Base-by-base conservation (phyloP, 495 filamentous ascomycete species). In the Bacidia gigantensis region DNA sequence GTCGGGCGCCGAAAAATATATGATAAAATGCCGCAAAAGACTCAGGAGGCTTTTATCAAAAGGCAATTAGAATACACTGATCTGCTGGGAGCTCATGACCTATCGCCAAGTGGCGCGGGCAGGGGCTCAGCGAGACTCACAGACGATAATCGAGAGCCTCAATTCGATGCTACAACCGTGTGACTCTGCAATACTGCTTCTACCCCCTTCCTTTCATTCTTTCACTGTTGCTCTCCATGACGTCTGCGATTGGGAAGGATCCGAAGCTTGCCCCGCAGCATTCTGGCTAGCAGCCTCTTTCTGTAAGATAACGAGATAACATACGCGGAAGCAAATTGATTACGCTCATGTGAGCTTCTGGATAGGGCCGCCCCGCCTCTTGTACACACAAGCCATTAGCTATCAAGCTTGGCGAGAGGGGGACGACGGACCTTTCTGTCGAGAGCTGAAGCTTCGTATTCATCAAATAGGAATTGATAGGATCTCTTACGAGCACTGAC, bases 401-500 rank as follows among this genome's bases (percentile, higher is more conserved):
- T 35, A 35, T 35, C 7, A 14, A 35, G 29, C 29, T 35, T 35
- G 29, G 29, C 29, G 29, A 14, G 29, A 35, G 14, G 5, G 29
- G 7, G 5, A 35, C 14, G 29, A 35, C 14, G 7, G 5, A 35
- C 29, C 14, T 35, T 35, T 35, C 7, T 5, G 29, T 35, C 7
- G 29, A 35, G 29, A 35, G 29, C 14, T 5, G 29, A 14, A 35
- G 29, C 29, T 35, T 7, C 29, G 29, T 7, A 14, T 14, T n/a
- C 14, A 14, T 35, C 5, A 7, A 14, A 5, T 35, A 18, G 41
- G 9, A 14, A 39, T 11, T 50, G 47, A 50, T 50, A 50, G 47
- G 47, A 38, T 11, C 47, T 50, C 25, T 50, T 50, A 50, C 26
- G 3, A 18, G 47, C 26, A 50, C 47, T 44, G 14, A 44, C 7